phyloP scores from a whole-genome alignment of 257 asterid genomes.

The Paraleonurus japonicus region DNA sequence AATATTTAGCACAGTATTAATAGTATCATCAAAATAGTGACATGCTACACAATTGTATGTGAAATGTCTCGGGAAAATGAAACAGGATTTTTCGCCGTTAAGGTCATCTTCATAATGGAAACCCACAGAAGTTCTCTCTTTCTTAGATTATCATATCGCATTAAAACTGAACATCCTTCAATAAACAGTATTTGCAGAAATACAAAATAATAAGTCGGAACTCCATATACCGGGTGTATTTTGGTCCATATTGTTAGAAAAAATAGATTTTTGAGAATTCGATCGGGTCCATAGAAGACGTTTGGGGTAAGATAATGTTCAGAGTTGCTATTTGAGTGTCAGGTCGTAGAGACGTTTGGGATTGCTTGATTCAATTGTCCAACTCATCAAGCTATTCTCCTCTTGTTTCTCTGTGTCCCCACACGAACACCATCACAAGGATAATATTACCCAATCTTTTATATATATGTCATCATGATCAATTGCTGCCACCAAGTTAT shows the following conservation, averaged over 20 bases:
- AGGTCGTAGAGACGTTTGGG: no score
- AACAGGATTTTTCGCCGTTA: not conserved
- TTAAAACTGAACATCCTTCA: not conserved
- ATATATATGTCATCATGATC: no score
- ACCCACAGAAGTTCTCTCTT: not conserved
- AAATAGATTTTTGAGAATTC: not conserved
- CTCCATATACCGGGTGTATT: not conserved
- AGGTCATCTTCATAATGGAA: not conserved
- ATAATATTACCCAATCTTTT: no score
- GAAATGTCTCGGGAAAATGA: not conserved
- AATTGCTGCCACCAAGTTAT: no score
- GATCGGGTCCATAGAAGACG: not conserved
- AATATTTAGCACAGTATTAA: not conserved
- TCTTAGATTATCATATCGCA: not conserved
- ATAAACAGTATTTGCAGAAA: not conserved
- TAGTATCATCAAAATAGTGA: constrained; percentile 11
- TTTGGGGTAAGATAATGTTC: not conserved
- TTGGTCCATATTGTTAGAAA: not conserved
- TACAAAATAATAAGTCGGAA: not conserved
- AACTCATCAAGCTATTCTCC: no score
- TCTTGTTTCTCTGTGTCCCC: no score
- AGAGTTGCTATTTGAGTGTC: not conserved
- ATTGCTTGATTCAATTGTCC: no score
- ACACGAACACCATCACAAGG: no score
- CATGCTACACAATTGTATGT: not conserved